phyloP scores from a whole-genome alignment of 768 basidiomycete species.

The Naganishia antarctica region DNA sequence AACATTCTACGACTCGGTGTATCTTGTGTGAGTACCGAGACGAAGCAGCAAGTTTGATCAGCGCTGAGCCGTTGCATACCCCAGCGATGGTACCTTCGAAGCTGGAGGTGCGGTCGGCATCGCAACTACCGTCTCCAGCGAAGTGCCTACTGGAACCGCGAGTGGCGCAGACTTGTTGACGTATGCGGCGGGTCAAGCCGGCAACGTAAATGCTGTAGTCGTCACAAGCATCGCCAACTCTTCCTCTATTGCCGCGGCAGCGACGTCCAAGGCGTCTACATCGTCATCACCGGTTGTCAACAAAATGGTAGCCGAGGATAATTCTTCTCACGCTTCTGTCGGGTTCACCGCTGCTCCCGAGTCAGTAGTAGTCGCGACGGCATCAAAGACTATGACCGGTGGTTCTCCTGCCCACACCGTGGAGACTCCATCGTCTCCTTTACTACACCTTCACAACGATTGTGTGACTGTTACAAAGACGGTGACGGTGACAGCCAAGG shows the following conservation, averaged over 20 bases:
- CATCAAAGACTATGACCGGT: background rate
- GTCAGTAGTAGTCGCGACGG: background rate
- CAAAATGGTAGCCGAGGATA: background rate
- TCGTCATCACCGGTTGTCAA: background rate
- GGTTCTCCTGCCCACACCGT: background rate
- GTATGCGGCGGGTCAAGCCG: too few relatives aligned
- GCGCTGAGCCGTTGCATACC: background rate
- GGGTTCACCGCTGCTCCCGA: too few relatives aligned
- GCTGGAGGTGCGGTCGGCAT: background rate
- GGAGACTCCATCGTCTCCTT: background rate
- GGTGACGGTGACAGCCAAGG: constrained; percentile 1
- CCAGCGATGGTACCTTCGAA: constrained; percentile 7
- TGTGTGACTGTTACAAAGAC: background rate
- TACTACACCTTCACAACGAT: background rate
- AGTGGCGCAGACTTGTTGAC: background rate
- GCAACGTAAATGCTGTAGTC: too few relatives aligned
- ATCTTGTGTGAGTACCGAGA: constrained; percentile 12
- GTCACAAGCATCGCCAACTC: too few relatives aligned
- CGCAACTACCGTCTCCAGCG: constrained; percentile 1
- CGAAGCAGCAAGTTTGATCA: background rate
- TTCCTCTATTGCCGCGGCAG: background rate
- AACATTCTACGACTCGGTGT: constrained; percentile 17
- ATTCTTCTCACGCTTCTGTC: too few relatives aligned
- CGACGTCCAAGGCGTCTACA: background rate
- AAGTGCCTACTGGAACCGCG: background rate